phyloP scores from a whole-genome alignment of 2,329 filamentous ascomycete species.

The Neoscytalidium dimidiatum region DNA sequence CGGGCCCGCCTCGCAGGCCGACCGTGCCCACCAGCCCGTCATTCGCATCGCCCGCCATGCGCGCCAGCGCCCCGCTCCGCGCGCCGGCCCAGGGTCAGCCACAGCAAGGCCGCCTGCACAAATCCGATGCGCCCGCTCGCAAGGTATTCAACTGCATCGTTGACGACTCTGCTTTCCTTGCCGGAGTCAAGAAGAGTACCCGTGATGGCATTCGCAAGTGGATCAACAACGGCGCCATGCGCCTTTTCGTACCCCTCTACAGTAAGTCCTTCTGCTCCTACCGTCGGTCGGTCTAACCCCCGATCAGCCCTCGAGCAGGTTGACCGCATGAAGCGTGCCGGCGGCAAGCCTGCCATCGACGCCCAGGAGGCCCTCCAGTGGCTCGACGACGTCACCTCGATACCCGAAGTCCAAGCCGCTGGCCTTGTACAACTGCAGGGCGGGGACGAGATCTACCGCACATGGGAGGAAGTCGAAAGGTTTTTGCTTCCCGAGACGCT shows the following conservation, averaged over 20 bases:
- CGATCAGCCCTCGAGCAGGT: conserved; percentile 49
- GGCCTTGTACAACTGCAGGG: conserved; percentile 49
- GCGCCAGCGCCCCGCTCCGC: conserved; percentile 18
- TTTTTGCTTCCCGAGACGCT: conserved; percentile 51
- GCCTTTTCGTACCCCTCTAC: conserved; percentile 54
- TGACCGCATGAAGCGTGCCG: conserved; percentile 45
- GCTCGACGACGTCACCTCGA: conserved; percentile 54
- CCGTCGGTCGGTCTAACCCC: conserved; percentile 9
- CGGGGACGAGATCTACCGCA: conserved; percentile 47
- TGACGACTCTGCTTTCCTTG: conserved; percentile 53
- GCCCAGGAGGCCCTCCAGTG: conserved; percentile 52
- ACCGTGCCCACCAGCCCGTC: neutral
- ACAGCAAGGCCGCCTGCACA: conserved; percentile 13
- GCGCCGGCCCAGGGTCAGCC: conserved; percentile 7
- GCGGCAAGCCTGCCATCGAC: conserved; percentile 45
- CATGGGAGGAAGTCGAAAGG: conserved; percentile 53
- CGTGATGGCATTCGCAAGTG: conserved; percentile 55
- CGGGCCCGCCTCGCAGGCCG: neutral
- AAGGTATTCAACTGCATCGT: conserved; percentile 58
- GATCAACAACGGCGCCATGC: conserved; percentile 51
- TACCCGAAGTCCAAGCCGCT: conserved; percentile 36
- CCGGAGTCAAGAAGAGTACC: conserved; percentile 54
- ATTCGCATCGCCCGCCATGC: conserved; percentile 10
- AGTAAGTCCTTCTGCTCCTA: conserved; percentile 37
- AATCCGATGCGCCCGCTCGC: conserved; percentile 29